phyloP scores from a whole-genome alignment of 805 yeast species.

The Maudiozyma barnettii region DNA sequence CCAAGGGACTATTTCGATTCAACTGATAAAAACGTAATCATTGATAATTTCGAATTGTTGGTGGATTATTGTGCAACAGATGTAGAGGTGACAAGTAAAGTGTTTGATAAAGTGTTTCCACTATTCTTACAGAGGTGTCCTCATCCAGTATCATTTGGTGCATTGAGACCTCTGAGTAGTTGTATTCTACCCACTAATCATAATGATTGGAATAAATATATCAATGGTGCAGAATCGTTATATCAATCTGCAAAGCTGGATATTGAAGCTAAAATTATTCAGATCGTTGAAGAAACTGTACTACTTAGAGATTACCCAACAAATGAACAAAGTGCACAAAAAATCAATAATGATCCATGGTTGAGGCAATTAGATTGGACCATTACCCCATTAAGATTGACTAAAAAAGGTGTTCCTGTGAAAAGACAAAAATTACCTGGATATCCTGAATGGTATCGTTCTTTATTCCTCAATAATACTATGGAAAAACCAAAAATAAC shows the following conservation, averaged over 20 bases:
- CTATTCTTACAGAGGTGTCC: slow-evolving; percentile 60
- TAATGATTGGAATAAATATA: slow-evolving; percentile 59
- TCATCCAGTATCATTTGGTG: slow-evolving; percentile 91
- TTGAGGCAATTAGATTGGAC: slow-evolving; percentile 84
- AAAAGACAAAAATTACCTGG: slow-evolving; percentile 80
- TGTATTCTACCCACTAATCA: slow-evolving; percentile 69
- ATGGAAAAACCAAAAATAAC: slow-evolving; percentile 47
- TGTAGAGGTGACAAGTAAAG: slow-evolving; percentile 63
- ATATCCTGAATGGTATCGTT: slow-evolving; percentile 88
- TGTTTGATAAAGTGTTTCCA: slow-evolving; percentile 63
- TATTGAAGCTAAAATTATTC: slow-evolving; percentile 49
- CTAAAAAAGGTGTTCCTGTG: slow-evolving; percentile 58
- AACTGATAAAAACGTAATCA: slow-evolving; percentile 43
- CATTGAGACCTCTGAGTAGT: slow-evolving; percentile 62
- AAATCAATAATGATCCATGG: slow-evolving; percentile 67
- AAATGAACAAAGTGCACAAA: slow-evolving; percentile 20
- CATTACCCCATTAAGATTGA: slow-evolving; percentile 45
- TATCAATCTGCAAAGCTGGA: slow-evolving; percentile 49
- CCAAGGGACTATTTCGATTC: slow-evolving; percentile 56
- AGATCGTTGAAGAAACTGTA: slow-evolving; percentile 53
- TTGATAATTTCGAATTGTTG: slow-evolving; percentile 47
- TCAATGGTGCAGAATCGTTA: slow-evolving; percentile 55
- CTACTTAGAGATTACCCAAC: slow-evolving; percentile 30
- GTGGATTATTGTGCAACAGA: slow-evolving; percentile 81
- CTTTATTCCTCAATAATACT: slow-evolving; percentile 33